A percentile compares a stretch with the other conserved stretches of the same genome.
phyloP scores from a whole-genome alignment of 2,329 filamentous ascomycete species.

The Amphichorda felina region DNA sequence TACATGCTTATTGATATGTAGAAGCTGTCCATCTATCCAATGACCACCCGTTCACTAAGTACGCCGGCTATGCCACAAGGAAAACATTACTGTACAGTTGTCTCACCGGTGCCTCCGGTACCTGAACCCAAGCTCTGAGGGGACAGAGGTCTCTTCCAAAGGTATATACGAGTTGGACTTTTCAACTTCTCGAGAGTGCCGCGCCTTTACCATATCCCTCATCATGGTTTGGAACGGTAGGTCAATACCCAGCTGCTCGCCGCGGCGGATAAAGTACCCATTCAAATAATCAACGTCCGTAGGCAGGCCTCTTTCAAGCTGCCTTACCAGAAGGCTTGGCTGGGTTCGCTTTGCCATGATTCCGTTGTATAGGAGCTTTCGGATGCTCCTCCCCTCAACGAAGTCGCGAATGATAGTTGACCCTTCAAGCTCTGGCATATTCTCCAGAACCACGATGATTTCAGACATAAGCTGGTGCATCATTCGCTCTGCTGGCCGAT shows the following conservation, averaged over 20 bases:
- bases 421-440: constrained; percentile 60
- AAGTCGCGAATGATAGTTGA: constrained; percentile 43
- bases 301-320: constrained; percentile 45
- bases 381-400: constrained; percentile 47
- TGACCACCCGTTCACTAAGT: too few relatives aligned
- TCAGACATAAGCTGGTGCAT: constrained; percentile 66
- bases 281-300: constrained; percentile 81
- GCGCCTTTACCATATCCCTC: constrained; percentile 61
- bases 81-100: too few relatives aligned
- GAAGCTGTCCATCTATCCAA: too few relatives aligned
- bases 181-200: constrained; percentile 22
- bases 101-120: too few relatives aligned
- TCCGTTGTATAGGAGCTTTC: constrained; percentile 39
- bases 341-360: constrained; percentile 31
- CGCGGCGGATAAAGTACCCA: constrained; percentile 72
- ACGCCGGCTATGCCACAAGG: constrained; percentile 1
- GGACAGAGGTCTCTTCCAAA: constrained; percentile 2
- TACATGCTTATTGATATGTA: too few relatives aligned
- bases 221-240: constrained; percentile 64
- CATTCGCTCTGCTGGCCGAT: constrained; percentile 50
- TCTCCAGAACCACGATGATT: constrained; percentile 57
- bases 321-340: constrained; percentile 54
- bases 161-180: not conserved
- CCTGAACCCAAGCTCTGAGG: not conserved
- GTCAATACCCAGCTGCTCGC: constrained; percentile 59